Conservation (phyloP, 2,329 filamentous ascomycete species). For the Verticillium klebahnii region DNA sequence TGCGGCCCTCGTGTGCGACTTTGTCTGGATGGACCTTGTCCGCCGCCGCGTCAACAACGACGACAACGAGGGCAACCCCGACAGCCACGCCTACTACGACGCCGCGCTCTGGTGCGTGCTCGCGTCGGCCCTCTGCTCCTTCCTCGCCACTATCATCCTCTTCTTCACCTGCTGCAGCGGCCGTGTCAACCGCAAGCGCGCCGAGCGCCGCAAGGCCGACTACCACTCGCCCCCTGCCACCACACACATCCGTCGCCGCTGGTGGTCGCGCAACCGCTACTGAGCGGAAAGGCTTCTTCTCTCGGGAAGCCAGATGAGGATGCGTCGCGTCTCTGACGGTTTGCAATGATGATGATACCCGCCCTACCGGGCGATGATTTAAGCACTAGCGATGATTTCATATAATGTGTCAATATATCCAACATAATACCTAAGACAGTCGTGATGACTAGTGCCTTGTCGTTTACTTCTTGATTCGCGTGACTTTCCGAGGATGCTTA, state of each 20-base stretch:
- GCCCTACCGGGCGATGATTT: background rate
- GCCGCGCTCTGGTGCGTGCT: slow-evolving; percentile 60
- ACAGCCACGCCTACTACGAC: slow-evolving; percentile 43
- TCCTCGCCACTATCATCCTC: slow-evolving; percentile 52
- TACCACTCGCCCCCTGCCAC: slow-evolving; percentile 17
- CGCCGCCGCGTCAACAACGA: slow-evolving; percentile 46
- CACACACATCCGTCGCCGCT: slow-evolving; percentile 9
- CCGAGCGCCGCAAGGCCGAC: slow-evolving; percentile 18
- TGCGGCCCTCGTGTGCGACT: slow-evolving; percentile 50
- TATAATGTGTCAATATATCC: background rate
- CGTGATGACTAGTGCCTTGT: background rate
- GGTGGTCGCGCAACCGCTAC: slow-evolving; percentile 12
- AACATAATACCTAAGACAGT: background rate
- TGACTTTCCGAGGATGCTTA: background rate
- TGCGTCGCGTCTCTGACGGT: background rate
- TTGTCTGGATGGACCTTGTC: slow-evolving; percentile 51
- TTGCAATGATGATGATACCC: background rate
- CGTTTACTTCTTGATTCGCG: background rate
- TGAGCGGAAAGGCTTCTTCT: background rate
- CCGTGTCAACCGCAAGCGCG: slow-evolving; percentile 33
- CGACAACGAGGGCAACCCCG: slow-evolving; percentile 22
- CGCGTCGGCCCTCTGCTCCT: slow-evolving; percentile 47
- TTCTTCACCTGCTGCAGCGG: slow-evolving; percentile 58
- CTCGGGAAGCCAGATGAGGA: background rate
- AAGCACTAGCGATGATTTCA: background rate